phyloP scores from a whole-genome alignment of 1,139 yeast genomes.

The Blastobotrys petasosporus region DNA sequence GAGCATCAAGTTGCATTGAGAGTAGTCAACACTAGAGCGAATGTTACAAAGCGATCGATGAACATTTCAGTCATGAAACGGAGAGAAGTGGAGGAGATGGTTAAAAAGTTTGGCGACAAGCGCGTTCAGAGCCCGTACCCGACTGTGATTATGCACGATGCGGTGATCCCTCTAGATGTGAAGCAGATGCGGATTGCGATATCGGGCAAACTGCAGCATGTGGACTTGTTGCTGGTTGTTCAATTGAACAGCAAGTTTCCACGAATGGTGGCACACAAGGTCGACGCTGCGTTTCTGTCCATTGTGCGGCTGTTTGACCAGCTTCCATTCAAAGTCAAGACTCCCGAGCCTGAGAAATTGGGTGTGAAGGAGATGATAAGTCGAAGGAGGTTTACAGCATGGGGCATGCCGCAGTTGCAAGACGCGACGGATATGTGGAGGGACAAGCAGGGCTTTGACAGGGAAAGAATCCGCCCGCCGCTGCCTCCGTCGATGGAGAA shows the following conservation, averaged over 20 bases:
- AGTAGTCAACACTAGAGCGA: too few relatives aligned
- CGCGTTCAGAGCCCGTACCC: too few relatives aligned
- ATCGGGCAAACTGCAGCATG: neutral
- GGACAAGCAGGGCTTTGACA: neutral
- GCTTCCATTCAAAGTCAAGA: neutral
- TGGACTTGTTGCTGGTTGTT: neutral
- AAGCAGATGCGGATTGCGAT: too few relatives aligned
- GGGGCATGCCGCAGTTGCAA: neutral
- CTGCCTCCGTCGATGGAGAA: neutral
- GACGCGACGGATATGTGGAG: neutral
- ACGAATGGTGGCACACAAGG: conserved; percentile 1
- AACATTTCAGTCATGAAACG: too few relatives aligned
- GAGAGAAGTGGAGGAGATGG: too few relatives aligned
- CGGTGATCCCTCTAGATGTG: too few relatives aligned
- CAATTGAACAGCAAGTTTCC: conserved; percentile 3
- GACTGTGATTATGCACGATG: too few relatives aligned
- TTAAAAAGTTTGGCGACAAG: too few relatives aligned
- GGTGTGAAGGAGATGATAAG: neutral
- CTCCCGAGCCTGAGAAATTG: neutral
- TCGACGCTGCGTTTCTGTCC: neutral
- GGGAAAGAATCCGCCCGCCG: neutral
- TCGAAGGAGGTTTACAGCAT: neutral
- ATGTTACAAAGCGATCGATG: too few relatives aligned
- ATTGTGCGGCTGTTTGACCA: neutral
- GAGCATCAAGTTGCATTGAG: too few relatives aligned